Base-by-base conservation (phyloP, 1,139 yeast genomes). In the Yamadazyma dendronema region DNA sequence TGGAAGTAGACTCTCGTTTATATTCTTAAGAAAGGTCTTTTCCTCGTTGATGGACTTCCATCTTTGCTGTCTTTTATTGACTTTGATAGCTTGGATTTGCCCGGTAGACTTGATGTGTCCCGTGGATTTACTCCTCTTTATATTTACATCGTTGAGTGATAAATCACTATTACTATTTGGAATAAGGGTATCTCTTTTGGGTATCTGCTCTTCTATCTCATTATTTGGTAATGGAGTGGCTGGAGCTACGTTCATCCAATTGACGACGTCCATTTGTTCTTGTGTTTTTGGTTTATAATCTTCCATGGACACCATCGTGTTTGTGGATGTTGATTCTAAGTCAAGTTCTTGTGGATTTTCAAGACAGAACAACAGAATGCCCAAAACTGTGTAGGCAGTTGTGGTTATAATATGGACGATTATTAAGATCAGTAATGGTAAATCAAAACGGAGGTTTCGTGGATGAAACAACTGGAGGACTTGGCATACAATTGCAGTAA, bases 21-120 rank as follows among this genome's bases (percentile, higher is more conserved):
- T 59, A 21, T 57, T 57, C 12, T 57, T 49, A n/a, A 67, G 41
- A 31, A 63, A 65, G 2, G 45, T 45, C 38, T 54, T 59, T 37
- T 67, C 73, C 37, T 61, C 59, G 35, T 64, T 48, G 4, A 65
- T 57, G 2, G 67, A 61, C 36, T 59, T 54, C 61, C 61, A 54
- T 29, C 56, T 42, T 32, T 59, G 59, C 31, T 55, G 54, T 32
- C 49, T 40, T 27, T 48, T 52, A 32, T 37, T 45, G 17, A 32
- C 25, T 35, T 44, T 46, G 31, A 37, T 42, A 30, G 36, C 28
- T 21, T 38, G 36, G 15, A 57, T 39, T 19, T 6, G 6, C 22
- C 22, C 22, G 9, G 22, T 19, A 19, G 6, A 9, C 22, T 19
- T 19, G 22, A 19, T 19, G 31, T 43, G 46, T 17, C 62, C 50